Percentiles rank a stretch among this genome's conserved stretches.
Evolutionary conservation across 202 grass and related monocot genomes (phyloP).

Genomic region (Brachypodium distachyon): DNA sequence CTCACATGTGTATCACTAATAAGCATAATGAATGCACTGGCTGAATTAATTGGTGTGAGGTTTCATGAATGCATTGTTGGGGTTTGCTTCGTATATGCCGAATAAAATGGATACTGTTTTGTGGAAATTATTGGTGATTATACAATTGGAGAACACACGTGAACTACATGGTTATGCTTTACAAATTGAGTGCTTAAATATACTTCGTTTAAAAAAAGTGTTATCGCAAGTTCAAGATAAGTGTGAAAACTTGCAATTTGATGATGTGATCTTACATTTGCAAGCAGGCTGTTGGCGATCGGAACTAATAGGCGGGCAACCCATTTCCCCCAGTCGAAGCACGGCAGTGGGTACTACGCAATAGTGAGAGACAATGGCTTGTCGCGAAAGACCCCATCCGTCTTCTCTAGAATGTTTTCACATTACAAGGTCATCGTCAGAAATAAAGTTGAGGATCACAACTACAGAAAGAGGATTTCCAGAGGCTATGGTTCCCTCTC

Average conservation of each 20-base stretch:
- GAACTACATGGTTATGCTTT: background rate
- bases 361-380: constrained; percentile 43
- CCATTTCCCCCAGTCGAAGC: constrained; percentile 45
- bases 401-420: constrained; percentile 55
- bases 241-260: background rate
- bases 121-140: background rate
- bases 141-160: background rate
- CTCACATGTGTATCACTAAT: background rate
- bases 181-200: background rate
- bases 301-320: constrained; percentile 48
- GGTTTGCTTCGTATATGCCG: background rate
- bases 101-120: background rate
- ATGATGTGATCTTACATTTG: background rate
- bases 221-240: background rate
- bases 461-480: constrained; percentile 15
- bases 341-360: constrained; percentile 20
- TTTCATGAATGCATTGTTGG: background rate
- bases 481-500: constrained; percentile 31
- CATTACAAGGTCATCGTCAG: constrained; percentile 37
- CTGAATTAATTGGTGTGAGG: background rate
- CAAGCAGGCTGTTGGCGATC: constrained; percentile 52
- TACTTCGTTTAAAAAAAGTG: background rate
- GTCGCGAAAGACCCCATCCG: constrained; percentile 27
- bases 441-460: constrained; percentile 32
- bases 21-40: background rate